Base-by-base conservation (phyloP, 176 grass and related monocot genomes). In the Zoysia japonica region DNA sequence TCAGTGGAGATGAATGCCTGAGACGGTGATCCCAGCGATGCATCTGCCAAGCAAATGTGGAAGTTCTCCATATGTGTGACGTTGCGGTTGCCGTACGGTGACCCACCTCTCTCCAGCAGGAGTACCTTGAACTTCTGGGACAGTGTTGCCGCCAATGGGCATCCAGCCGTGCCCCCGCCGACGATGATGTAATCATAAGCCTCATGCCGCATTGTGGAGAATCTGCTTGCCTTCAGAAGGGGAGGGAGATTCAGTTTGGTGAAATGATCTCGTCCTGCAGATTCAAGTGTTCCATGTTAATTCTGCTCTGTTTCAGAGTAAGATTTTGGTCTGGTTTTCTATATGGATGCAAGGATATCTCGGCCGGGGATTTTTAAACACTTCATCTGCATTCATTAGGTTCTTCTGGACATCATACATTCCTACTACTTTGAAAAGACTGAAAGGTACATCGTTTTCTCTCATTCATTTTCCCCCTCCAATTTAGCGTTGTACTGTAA, bases 51-150 rank as follows among this genome's bases (percentile, higher is more conserved):
- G 37, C 70, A 85, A 89, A 94, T 94, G 81, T 94, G 95, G 82
- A 98, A 98, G 80, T 98, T 98, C 73, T 92, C 83, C 72, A 98
- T 73, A 56, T 79, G 73, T 7, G 95, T 94, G 65, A 98, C 80
- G 88, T 98, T 98, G 49, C 67, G 88, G 64, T 98, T 98, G 38
- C 92, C 92, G 28, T 98, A 98, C 0, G 95, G 95, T 37, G 90
- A 85, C 1, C 92, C 95, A 76, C 90, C 95, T 63, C 95, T 85
- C 85, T 98, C 95, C 50, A 98, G 60, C 77, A 94, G 56, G 38
- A 94, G 85, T 44, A 98, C 95, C 50, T 78, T 92, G 67, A 93
- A 92, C 42, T 90, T 94, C 17, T 76, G 78, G 52, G 92, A 97
- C 52, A 97, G 80, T 20, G 95, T 97, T 1, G 92, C 92, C 47